These are phyloP conservation scores for Cajanus cajan DNA, from an alignment of 306 rosid species.

Conservation along the genomic window DNA sequence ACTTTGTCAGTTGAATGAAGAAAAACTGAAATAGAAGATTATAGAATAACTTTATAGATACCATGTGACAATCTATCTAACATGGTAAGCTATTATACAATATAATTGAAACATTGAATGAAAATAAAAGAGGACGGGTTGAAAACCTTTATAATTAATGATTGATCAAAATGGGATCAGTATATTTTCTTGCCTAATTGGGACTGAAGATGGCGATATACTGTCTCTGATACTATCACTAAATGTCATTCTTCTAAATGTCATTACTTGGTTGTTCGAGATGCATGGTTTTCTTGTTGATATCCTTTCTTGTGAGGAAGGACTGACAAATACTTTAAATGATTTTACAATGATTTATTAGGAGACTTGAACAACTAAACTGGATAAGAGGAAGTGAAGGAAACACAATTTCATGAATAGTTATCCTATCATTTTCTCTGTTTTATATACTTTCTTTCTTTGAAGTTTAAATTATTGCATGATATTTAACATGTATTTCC, in stretches of 20 bases:
- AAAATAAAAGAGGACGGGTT: not conserved
- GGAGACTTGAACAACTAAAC: not conserved
- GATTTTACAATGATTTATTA: not conserved
- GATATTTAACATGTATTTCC: not conserved
- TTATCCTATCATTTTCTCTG: not conserved
- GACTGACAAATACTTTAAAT: slow-evolving; percentile 12
- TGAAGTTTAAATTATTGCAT: slow-evolving; percentile 4
- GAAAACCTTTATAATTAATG: slow-evolving; percentile 5
- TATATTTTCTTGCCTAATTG: not conserved
- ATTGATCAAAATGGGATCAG: not conserved
- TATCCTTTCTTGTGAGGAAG: not conserved
- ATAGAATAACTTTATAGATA: not conserved
- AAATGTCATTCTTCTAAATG: slow-evolving; percentile 22
- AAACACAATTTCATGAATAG: not conserved
- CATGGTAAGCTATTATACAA: not conserved
- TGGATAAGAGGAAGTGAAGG: not conserved
- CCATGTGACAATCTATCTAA: not conserved
- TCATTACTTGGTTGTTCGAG: not conserved
- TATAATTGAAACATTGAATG: not conserved
- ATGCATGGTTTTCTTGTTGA: slow-evolving; percentile 10
- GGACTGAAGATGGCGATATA: not conserved
- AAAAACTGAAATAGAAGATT: slow-evolving; percentile 1
- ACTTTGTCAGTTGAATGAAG: slow-evolving; percentile 19
- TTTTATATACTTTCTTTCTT: not conserved
- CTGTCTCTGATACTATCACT: not conserved